Evolutionary conservation across 2,329 filamentous ascomycete species (phyloP).

Genomic region (Volutella citrinella): DNA sequence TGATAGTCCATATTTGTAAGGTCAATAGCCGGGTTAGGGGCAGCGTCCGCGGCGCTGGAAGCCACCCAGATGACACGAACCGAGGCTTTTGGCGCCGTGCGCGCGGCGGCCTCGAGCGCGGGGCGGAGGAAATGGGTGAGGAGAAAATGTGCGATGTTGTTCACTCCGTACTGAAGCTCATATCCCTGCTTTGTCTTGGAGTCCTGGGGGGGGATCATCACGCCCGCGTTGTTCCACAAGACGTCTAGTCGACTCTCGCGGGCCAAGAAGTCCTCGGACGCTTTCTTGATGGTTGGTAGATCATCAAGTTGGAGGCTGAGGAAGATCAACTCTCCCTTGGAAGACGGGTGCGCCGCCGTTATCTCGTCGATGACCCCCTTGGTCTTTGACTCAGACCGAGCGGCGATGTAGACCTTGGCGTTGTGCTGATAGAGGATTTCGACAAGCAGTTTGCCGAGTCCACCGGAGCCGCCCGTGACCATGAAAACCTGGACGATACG

Average conservation of each 20-base stretch:
- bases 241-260: constrained; percentile 30
- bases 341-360: constrained; percentile 29
- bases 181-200: constrained; percentile 36
- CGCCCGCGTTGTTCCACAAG: constrained; percentile 42
- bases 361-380: constrained; percentile 42
- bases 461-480: constrained; percentile 40
- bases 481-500: constrained; percentile 52
- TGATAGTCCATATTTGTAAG: constrained; percentile 21
- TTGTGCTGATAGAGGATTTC: constrained; percentile 52
- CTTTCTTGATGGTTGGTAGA: constrained; percentile 25
- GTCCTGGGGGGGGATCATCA: constrained; percentile 36
- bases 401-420: constrained; percentile 52
- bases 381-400: constrained; percentile 42
- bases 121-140: constrained; percentile 38
- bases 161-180: constrained; percentile 41
- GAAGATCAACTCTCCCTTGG: constrained; percentile 37
- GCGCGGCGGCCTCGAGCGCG: constrained; percentile 29
- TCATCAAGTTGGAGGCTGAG: constrained; percentile 41
- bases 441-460: constrained; percentile 49
- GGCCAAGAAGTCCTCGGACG: constrained; percentile 21
- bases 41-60: constrained; percentile 18
- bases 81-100: constrained; percentile 19
- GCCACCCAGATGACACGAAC: constrained; percentile 34
- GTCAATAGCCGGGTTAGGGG: constrained; percentile 12
- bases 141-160: constrained; percentile 38